Evolutionary conservation across 129 eudicot genomes (phyloP).

Genomic region (Arctium lappa): DNA sequence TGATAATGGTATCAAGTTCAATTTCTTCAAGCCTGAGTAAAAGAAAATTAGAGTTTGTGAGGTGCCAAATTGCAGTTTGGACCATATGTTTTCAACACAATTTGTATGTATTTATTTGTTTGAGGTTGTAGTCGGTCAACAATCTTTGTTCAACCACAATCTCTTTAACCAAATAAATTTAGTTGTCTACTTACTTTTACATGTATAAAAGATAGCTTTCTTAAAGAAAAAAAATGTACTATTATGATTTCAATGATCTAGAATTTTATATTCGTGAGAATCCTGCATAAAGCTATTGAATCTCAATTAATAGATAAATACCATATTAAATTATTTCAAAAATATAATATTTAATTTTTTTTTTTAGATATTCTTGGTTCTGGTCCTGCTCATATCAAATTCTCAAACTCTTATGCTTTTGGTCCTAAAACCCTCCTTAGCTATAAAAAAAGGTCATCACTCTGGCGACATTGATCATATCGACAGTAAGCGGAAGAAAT

Average conservation of each 20-base stretch:
- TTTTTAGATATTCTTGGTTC: too few species aligned
- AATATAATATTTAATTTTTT: neutral
- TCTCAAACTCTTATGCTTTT: too few species aligned
- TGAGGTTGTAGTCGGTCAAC: conserved; percentile 11
- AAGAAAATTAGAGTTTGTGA: neutral
- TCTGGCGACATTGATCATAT: too few species aligned
- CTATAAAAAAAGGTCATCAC: too few species aligned
- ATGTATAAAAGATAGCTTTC: neutral
- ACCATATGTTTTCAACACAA: neutral
- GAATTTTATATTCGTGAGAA: neutral
- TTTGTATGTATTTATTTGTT: conserved; percentile 18
- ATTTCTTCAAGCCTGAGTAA: conserved; percentile 33
- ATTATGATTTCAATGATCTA: neutral
- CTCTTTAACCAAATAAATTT: conserved; percentile 2
- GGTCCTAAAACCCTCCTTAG: too few species aligned
- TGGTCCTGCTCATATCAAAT: too few species aligned
- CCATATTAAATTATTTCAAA: neutral
- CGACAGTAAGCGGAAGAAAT: too few species aligned
- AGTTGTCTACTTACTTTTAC: neutral
- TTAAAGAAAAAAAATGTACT: neutral
- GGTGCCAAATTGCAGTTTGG: neutral
- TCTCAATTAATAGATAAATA: neutral
- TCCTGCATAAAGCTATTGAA: neutral
- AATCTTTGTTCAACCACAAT: neutral
- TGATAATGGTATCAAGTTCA: conserved; percentile 35